These are phyloP conservation scores for Kodamaea restingae DNA, from an alignment of 805 yeast species.

Conservation along the genomic window DNA sequence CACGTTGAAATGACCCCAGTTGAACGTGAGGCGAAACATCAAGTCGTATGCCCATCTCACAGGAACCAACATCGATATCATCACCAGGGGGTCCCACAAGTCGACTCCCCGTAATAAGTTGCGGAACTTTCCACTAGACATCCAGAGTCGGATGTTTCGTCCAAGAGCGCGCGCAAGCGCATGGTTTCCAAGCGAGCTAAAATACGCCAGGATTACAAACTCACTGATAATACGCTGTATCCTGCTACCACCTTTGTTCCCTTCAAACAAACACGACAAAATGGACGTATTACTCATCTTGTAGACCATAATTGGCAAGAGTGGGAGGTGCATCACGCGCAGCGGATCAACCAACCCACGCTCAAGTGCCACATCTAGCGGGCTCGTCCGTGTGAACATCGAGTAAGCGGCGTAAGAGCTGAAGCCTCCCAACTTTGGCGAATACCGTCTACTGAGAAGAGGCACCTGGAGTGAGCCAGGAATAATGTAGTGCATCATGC, in stretches of 20 bases:
- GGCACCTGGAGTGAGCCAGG: constrained; percentile 32
- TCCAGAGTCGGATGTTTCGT: constrained; percentile 10
- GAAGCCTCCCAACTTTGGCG: constrained; percentile 6
- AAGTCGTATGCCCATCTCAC: constrained; percentile 36
- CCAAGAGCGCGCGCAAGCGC: constrained; percentile 19
- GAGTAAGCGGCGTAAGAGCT: constrained; percentile 2
- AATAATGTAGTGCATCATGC: constrained; percentile 33
- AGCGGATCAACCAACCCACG: constrained; percentile 33
- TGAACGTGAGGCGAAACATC: constrained; percentile 28
- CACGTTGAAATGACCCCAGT: constrained; percentile 29
- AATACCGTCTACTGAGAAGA: constrained; percentile 16
- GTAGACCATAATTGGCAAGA: constrained; percentile 37
- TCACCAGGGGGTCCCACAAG: constrained; percentile 26
- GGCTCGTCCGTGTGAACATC: constrained; percentile 7
- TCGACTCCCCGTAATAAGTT: constrained; percentile 20
- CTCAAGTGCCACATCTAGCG: constrained; percentile 27
- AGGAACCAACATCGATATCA: constrained; percentile 35
- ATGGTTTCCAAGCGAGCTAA: constrained; percentile 37
- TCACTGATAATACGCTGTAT: constrained; percentile 27
- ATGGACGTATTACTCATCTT: constrained; percentile 34
- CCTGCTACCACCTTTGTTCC: constrained; percentile 9
- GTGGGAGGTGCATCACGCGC: constrained; percentile 34
- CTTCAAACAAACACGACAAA: constrained; percentile 23
- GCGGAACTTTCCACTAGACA: background rate
- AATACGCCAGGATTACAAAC: constrained; percentile 32